phyloP scores from a whole-genome alignment of 2,329 filamentous ascomycete species.

The Lojkania enalia region DNA sequence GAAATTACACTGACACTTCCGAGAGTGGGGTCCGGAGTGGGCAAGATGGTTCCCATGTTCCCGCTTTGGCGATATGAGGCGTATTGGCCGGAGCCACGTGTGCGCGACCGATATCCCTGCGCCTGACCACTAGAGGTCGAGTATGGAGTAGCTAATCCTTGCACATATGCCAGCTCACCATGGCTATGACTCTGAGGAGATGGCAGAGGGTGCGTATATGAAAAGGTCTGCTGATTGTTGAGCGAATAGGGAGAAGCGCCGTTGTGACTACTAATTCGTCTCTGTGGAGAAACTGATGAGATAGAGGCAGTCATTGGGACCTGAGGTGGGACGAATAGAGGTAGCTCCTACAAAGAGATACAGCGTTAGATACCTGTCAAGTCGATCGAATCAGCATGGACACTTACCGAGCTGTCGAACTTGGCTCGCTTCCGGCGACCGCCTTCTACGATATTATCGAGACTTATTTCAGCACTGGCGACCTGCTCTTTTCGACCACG shows the following conservation, averaged over 20 bases:
- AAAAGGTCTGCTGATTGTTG: conserved; percentile 77
- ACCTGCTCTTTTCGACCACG: conserved; percentile 80
- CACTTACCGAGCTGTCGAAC: conserved; percentile 92
- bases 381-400: conserved; percentile 1
- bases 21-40: conserved; percentile 95
- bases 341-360: conserved; percentile 73
- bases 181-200: conserved; percentile 76
- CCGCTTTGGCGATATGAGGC: conserved; percentile 47
- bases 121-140: conserved; percentile 36
- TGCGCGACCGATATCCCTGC: conserved; percentile 40
- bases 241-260: conserved; percentile 74
- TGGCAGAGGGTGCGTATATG: conserved; percentile 74
- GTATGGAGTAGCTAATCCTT: conserved; percentile 44
- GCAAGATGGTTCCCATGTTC: conserved; percentile 65
- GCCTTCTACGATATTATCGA: conserved; percentile 97
- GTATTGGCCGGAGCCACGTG: conserved; percentile 43
- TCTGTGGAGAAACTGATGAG: conserved; percentile 91
- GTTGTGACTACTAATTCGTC: conserved; percentile 74
- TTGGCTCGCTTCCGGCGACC: conserved; percentile 93
- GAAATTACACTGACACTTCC: conserved; percentile 82
- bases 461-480: conserved; percentile 93
- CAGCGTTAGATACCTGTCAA: conserved; percentile 26
- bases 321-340: conserved; percentile 80
- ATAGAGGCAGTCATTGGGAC: conserved; percentile 92
- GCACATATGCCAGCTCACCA: conserved; percentile 40